Evolutionary conservation across 73 alveolate genomes (phyloP).

Genomic region (Symbiodinium pilosum): DNA sequence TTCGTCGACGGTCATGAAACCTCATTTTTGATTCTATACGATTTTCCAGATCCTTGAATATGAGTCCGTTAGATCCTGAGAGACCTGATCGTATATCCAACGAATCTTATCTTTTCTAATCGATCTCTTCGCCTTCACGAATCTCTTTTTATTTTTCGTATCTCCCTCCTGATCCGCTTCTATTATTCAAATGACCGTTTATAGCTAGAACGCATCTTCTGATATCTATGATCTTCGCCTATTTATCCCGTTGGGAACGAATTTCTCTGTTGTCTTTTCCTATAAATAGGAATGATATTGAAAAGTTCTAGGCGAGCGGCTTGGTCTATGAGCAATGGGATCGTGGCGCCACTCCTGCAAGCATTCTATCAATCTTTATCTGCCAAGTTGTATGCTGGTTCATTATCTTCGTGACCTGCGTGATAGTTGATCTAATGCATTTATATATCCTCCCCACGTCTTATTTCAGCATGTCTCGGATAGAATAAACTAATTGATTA

Average conservation of each 20-base stretch:
- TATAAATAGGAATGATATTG: background rate
- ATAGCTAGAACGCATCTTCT: background rate
- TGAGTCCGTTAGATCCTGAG: background rate
- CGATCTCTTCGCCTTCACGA: background rate
- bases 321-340: background rate
- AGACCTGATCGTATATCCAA: background rate
- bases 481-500: background rate
- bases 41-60: too few relatives aligned
- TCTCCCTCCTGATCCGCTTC: background rate
- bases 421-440: background rate
- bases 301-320: background rate
- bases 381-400: background rate
- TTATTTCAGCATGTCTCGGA: background rate
- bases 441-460: too few relatives aligned
- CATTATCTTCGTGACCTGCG: background rate
- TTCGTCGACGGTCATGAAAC: too few relatives aligned
- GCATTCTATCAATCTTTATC: background rate
- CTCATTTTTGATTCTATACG: too few relatives aligned
- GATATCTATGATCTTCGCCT: too few relatives aligned
- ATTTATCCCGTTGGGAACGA: background rate
- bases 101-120: background rate
- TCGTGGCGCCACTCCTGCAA: background rate
- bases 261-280: background rate
- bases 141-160: background rate
- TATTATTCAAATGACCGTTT: too few relatives aligned